These are phyloP conservation scores for Orbilia oligospora DNA, from an alignment of 2,329 filamentous ascomycete species.

Conservation along the genomic window DNA sequence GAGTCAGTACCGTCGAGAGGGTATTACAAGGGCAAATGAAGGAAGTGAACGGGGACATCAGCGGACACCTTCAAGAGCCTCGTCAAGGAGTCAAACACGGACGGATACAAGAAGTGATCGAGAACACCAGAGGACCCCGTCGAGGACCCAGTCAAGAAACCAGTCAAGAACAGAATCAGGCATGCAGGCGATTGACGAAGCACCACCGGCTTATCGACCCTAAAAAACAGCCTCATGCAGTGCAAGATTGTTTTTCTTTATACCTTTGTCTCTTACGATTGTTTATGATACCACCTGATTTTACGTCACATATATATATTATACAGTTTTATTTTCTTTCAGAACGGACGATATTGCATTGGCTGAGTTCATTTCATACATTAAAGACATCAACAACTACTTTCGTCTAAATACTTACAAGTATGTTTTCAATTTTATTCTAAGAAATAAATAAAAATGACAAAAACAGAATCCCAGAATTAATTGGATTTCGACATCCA, in stretches of 20 bases:
- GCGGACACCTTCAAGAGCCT: background rate
- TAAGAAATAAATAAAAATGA: background rate
- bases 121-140: constrained; percentile 12
- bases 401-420: background rate
- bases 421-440: constrained; percentile 3
- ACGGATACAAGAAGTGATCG: constrained; percentile 1
- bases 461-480: no score
- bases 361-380: background rate
- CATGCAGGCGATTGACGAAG: constrained; percentile 10
- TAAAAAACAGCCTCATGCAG: background rate
- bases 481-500: background rate
- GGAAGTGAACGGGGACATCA: constrained; percentile 13
- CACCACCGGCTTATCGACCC: constrained; percentile 36
- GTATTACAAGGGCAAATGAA: constrained; percentile 21
- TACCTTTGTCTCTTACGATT: background rate
- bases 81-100: constrained; percentile 19
- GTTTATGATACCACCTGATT: constrained; percentile 17
- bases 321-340: background rate
- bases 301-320: background rate
- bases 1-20: background rate
- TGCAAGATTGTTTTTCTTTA: background rate
- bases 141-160: constrained; percentile 18
- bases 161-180: constrained; percentile 4
- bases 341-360: background rate
- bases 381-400: background rate